Evolutionary conservation across 179 eudicot species (phyloP).

Genomic region (Camellia oleifera): DNA sequence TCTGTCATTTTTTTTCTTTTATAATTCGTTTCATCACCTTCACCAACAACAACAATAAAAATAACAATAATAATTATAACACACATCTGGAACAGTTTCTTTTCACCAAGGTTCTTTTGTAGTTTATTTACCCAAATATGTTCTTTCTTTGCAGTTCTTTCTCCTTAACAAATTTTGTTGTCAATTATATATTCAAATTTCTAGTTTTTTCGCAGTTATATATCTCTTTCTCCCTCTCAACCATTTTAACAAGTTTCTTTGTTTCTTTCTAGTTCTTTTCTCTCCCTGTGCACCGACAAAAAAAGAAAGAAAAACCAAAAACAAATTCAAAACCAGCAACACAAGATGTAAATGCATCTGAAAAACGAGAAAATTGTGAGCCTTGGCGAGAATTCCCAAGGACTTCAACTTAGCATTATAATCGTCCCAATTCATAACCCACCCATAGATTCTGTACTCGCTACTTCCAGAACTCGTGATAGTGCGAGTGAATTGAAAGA

Average conservation of each 20-base stretch:
- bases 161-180: not conserved
- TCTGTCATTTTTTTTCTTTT: too few species aligned
- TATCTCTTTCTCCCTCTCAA: not conserved
- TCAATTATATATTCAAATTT: not conserved
- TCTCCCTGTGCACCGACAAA: not conserved
- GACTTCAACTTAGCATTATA: conserved; percentile 62
- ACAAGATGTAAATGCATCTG: conserved; percentile 43
- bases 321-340: too few species aligned
- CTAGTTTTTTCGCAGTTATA: not conserved
- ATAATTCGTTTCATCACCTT: too few species aligned
- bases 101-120: not conserved
- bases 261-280: not conserved
- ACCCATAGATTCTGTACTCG: conserved; percentile 76
- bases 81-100: too few species aligned
- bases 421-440: conserved; percentile 79
- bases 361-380: conserved; percentile 92
- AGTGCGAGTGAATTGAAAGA: conserved; percentile 52
- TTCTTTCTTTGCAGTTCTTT: not conserved
- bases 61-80: too few species aligned
- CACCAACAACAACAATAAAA: too few species aligned
- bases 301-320: too few species aligned
- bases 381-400: conserved; percentile 85
- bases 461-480: conserved; percentile 73
- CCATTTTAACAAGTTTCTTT: too few species aligned
- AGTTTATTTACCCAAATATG: not conserved